phyloP scores from a whole-genome alignment of 768 basidiomycete genomes.

The Boletus bicolor region DNA sequence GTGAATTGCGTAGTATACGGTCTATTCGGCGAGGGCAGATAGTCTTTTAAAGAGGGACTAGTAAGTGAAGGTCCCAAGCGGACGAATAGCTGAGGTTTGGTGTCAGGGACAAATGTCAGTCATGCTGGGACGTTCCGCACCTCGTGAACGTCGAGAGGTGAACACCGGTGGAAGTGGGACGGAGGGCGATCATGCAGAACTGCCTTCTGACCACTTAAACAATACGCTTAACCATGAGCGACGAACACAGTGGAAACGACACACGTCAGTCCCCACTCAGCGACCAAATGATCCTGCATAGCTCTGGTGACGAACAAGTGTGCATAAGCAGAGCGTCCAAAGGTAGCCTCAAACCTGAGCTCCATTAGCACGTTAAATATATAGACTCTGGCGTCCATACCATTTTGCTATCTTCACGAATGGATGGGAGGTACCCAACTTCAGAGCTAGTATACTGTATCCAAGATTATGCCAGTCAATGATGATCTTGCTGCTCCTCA shows the following conservation, averaged over 20 bases:
- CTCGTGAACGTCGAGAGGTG: constrained; percentile 72
- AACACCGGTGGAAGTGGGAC: constrained; percentile 70
- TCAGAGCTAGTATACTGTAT: constrained; percentile 86
- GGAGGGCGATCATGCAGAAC: constrained; percentile 92
- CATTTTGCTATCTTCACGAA: constrained; percentile 73
- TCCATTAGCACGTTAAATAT: constrained; percentile 2
- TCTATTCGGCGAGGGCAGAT: constrained; percentile 49
- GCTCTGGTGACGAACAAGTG: constrained; percentile 93
- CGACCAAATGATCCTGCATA: constrained; percentile 69
- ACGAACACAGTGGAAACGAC: constrained; percentile 27
- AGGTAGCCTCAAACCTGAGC: constrained; percentile 76
- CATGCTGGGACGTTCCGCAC: constrained; percentile 37
- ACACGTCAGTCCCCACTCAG: constrained; percentile 76
- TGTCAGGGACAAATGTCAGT: constrained; percentile 1
- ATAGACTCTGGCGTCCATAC: constrained; percentile 39
- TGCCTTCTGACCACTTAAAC: constrained; percentile 65
- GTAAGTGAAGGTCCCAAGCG: constrained; percentile 41
- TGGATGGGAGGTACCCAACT: constrained; percentile 62
- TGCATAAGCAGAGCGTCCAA: constrained; percentile 78
- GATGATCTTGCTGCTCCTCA: constrained; percentile 80
- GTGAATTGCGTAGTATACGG: constrained; percentile 69
- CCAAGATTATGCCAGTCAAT: constrained; percentile 99
- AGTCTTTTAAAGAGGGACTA: constrained; percentile 38
- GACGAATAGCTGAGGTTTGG: constrained; percentile 44
- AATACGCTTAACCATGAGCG: constrained; percentile 3